Conservation (phyloP, 192 early-diverging fungal genomes). For the Mortierella alpina region DNA sequence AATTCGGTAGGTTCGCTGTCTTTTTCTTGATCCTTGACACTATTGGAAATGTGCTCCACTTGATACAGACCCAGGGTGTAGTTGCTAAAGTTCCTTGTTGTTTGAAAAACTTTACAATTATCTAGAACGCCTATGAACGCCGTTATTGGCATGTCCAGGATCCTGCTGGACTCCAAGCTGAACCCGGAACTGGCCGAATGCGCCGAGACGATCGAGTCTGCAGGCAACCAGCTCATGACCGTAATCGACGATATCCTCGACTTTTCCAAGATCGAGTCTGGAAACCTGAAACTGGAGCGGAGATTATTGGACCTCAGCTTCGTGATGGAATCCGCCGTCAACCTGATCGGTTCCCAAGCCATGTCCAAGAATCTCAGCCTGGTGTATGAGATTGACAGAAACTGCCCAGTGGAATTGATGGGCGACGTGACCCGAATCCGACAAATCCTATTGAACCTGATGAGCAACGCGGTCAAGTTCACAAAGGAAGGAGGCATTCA, state of each 20-base stretch:
- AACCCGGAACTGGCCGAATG: constrained; percentile 75
- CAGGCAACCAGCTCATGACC: constrained; percentile 56
- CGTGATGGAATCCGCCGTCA: constrained; percentile 71
- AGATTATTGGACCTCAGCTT: constrained; percentile 70
- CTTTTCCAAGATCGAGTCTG: constrained; percentile 83
- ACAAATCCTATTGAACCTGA: constrained; percentile 63
- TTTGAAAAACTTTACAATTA: constrained; percentile 20
- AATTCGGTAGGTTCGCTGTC: constrained; percentile 22
- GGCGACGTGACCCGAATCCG: constrained; percentile 66
- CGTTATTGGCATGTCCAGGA: constrained; percentile 74
- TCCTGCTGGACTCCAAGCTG: constrained; percentile 77
- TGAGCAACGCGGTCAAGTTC: constrained; percentile 69
- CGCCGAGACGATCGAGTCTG: constrained; percentile 59
- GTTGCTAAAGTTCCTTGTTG: not conserved
- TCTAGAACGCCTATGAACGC: constrained; percentile 83
- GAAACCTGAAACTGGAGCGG: constrained; percentile 74
- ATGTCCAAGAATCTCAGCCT: constrained; percentile 69
- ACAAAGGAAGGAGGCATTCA: constrained; percentile 56
- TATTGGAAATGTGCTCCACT: not conserved
- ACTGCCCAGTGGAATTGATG: constrained; percentile 50
- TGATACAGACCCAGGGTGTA: not conserved
- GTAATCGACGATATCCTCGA: constrained; percentile 70
- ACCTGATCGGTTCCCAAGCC: constrained; percentile 71
- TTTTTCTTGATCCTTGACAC: not conserved
- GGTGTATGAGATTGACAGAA: constrained; percentile 64